Conservation (phyloP, 2,329 filamentous ascomycete genomes). For the Penicillium sp. region DNA sequence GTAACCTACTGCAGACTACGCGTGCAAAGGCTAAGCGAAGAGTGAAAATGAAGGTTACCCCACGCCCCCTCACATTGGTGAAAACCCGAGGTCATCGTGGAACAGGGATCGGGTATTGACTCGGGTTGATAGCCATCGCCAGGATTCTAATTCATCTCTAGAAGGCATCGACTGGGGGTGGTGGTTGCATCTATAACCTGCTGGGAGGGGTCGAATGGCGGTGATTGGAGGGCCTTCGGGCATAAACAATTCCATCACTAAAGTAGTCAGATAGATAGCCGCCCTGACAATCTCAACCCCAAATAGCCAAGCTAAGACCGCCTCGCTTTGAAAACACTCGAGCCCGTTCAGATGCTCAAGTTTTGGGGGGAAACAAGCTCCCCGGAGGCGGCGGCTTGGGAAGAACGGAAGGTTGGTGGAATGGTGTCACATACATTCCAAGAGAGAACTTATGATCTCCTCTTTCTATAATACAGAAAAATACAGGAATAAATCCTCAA, state of each 20-base stretch:
- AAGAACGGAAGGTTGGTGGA: neutral
- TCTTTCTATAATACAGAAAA: constrained; percentile 41
- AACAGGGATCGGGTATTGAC: neutral
- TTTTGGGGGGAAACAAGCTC: too few relatives aligned
- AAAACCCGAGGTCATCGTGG: neutral
- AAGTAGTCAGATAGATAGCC: neutral
- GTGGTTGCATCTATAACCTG: neutral
- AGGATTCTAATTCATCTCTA: neutral
- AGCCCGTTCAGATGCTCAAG: neutral
- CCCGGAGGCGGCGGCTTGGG: neutral
- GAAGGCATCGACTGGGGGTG: neutral
- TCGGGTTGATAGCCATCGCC: neutral
- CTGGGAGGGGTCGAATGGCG: neutral
- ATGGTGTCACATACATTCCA: constrained; percentile 9
- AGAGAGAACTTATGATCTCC: neutral
- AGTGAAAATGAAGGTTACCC: neutral
- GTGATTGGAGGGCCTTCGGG: neutral
- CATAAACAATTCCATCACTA: neutral
- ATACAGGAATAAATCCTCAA: constrained; percentile 30
- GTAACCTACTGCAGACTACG: neutral
- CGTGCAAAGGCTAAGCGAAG: neutral
- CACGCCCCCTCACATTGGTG: neutral
- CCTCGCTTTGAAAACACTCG: neutral
- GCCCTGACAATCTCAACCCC: neutral
- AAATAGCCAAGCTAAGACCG: neutral